A percentile compares a stretch with the other conserved stretches of the same genome.
Conservation (phyloP, 2,329 filamentous ascomycete genomes). For the Fusarium ambrosium region DNA sequence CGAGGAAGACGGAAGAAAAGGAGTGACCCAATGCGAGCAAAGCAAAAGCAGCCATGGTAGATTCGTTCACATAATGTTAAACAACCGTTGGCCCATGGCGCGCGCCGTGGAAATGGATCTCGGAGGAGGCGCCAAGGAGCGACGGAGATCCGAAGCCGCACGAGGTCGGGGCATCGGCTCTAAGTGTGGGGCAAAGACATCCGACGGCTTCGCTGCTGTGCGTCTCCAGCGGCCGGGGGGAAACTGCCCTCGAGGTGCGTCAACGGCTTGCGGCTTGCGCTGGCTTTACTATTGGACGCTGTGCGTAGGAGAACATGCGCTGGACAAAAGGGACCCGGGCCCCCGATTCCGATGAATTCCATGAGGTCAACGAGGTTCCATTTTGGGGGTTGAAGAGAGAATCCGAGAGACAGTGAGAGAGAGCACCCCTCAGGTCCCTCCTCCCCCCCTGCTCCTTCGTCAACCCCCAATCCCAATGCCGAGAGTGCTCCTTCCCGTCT, state of each 20-base stretch:
- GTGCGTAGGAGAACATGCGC: background rate
- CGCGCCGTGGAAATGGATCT: conserved; percentile 9
- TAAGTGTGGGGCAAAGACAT: conserved; percentile 40
- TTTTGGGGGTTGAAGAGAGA: conserved; percentile 6
- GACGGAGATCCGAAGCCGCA: conserved; percentile 45
- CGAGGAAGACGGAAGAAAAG: conserved; percentile 28
- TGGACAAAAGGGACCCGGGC: conserved; percentile 17
- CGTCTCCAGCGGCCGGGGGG: background rate
- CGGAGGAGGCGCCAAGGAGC: conserved; percentile 35
- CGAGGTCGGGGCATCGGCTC: conserved; percentile 46
- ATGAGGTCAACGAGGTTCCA: conserved; percentile 9
- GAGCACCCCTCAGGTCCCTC: background rate
- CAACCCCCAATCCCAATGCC: conserved; percentile 26
- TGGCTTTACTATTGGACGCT: conserved; percentile 27
- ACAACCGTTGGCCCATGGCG: background rate
- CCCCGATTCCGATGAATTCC: conserved; percentile 25
- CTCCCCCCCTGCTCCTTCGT: background rate
- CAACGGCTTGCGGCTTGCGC: conserved; percentile 26
- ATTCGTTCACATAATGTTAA: conserved; percentile 8
- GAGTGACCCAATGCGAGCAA: conserved; percentile 18
- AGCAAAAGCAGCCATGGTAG: background rate
- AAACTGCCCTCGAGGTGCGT: background rate
- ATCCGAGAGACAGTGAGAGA: background rate
- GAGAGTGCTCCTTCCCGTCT: conserved; percentile 16
- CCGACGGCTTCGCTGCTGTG: background rate